A percentile compares a stretch with the other conserved stretches of the same genome.
phyloP scores from a whole-genome alignment of 2,329 filamentous ascomycete species.

The Pseudogymnoascus sp. region DNA sequence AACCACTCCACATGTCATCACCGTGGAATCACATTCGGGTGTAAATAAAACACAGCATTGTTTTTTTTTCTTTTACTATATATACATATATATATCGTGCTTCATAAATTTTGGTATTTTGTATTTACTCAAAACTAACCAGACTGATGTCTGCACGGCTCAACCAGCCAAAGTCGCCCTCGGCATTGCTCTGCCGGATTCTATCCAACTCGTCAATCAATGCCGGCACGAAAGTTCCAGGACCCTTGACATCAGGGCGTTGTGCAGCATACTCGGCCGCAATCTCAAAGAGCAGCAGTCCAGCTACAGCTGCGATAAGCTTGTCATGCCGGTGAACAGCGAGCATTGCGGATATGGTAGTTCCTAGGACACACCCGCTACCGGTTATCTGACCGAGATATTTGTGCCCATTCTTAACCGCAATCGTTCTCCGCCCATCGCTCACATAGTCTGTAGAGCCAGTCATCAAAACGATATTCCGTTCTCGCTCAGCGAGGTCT shows the following conservation, averaged over 20 bases:
- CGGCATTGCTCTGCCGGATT: slow-evolving; percentile 40
- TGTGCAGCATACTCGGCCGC: slow-evolving; percentile 57
- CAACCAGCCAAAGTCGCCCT: slow-evolving; percentile 44
- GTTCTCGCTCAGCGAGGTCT: slow-evolving; percentile 57
- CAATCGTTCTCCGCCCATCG: slow-evolving; percentile 60
- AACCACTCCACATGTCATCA: background rate
- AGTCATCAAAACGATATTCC: slow-evolving; percentile 73
- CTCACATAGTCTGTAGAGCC: slow-evolving; percentile 69
- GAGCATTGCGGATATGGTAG: slow-evolving; percentile 66
- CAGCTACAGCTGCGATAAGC: slow-evolving; percentile 65
- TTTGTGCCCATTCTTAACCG: slow-evolving; percentile 68
- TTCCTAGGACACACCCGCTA: slow-evolving; percentile 79
- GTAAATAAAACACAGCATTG: background rate
- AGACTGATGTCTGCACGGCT: background rate
- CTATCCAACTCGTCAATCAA: slow-evolving; percentile 66
- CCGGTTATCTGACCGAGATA: slow-evolving; percentile 65
- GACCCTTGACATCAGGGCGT: slow-evolving; percentile 59
- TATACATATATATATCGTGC: background rate
- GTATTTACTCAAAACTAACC: background rate
- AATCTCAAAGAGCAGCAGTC: slow-evolving; percentile 68
- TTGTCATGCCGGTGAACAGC: slow-evolving; percentile 55
- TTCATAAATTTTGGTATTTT: background rate
- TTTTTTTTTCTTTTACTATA: background rate
- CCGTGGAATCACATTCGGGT: background rate
- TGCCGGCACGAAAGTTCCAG: slow-evolving; percentile 77